These are phyloP conservation scores for Polyporus tsugae DNA, from an alignment of 1,284 basidiomycete genomes.

Conservation along the genomic window DNA sequence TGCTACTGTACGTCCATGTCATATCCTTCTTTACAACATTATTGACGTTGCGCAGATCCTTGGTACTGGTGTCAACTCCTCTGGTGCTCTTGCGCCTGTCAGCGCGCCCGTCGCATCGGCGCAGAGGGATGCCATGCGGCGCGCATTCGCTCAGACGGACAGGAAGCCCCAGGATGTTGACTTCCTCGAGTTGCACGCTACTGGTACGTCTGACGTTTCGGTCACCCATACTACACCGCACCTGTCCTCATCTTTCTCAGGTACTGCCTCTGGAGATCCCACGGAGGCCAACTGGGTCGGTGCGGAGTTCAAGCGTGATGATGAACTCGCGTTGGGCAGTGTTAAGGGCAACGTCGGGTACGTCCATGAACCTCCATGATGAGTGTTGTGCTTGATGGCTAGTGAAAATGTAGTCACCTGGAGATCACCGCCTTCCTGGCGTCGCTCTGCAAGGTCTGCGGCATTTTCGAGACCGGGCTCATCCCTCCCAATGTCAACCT, in stretches of 20 bases:
- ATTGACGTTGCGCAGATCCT: constrained; percentile 41
- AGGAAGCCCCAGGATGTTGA: constrained; percentile 50
- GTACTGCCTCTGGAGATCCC: constrained; percentile 56
- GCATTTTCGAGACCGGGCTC: constrained; percentile 45
- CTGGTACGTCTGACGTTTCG: constrained; percentile 40
- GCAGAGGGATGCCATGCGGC: constrained; percentile 45
- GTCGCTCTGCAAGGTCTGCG: constrained; percentile 51
- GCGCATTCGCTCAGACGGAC: constrained; percentile 40
- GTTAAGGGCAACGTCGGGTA: constrained; percentile 58
- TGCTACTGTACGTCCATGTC: constrained; percentile 31
- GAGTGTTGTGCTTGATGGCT: constrained; percentile 13
- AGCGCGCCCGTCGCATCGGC: constrained; percentile 48
- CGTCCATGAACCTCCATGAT: constrained; percentile 36
- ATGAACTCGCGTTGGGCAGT: constrained; percentile 49
- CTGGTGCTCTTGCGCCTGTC: constrained; percentile 46
- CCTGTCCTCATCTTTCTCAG: constrained; percentile 20
- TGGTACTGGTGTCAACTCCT: constrained; percentile 49
- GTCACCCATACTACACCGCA: neutral
- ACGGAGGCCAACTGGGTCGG: constrained; percentile 59
- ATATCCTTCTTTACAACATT: neutral
- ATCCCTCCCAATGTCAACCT: constrained; percentile 54
- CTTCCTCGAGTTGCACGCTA: constrained; percentile 57
- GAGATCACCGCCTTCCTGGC: constrained; percentile 54
- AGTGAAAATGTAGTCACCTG: constrained; percentile 42
- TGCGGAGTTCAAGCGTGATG: constrained; percentile 41